Evolutionary conservation across 805 yeast species (phyloP), one percentile per base, ranked within the genome.

Genomic region (Wickerhamomyces ciferrii): DNA sequence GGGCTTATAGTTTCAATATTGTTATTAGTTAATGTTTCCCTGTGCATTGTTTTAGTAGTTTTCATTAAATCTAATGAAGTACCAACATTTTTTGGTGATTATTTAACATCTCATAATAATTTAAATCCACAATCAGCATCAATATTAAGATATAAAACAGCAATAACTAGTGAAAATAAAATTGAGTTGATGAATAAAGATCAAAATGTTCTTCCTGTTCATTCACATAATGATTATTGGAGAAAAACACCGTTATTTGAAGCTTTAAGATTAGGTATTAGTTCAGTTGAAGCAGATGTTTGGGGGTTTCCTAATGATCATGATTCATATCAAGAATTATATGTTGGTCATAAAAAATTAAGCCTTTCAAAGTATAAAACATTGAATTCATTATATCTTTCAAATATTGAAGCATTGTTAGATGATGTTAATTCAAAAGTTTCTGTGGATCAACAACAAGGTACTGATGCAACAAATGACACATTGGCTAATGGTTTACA

Each of bases 161-260:
- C 34, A 4, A 29, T 29, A 11, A 15, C n/a, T 4, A 13, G n/a
- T 13, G 7, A 29, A 5, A 13, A 6, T 7, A 6, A 29, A 11
- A 14, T 29, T 4, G 34, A 29, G 10, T 7, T 29, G 34, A 4
- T 29, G 34, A 29, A 29, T 15, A 29, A 29, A 14, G 34, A 29
- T 29, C 5, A 7, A 29, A 7, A 6, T 11, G 15, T 29, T 4
- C 13, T 29, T 7, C 71, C 69, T 6, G 67, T 82, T 19, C 89
- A 83, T 56, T 79, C 87, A 1, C 89, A 83, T 58, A 83, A 83
- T 55, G 88, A 83, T 59, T 84, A 83, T 61, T 79, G 85, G 84
- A 65, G 88, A 54, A 48, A 58, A 3, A 55, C 66, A 5, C 88
- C 88, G 0, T 65, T 83, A 3, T 70, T 76, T 43, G 83, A 81